Evolutionary conservation across 164 flowering plant genomes (phyloP), one percentile per base, ranked within the genome.

Genomic region (Amborella trichopoda): DNA sequence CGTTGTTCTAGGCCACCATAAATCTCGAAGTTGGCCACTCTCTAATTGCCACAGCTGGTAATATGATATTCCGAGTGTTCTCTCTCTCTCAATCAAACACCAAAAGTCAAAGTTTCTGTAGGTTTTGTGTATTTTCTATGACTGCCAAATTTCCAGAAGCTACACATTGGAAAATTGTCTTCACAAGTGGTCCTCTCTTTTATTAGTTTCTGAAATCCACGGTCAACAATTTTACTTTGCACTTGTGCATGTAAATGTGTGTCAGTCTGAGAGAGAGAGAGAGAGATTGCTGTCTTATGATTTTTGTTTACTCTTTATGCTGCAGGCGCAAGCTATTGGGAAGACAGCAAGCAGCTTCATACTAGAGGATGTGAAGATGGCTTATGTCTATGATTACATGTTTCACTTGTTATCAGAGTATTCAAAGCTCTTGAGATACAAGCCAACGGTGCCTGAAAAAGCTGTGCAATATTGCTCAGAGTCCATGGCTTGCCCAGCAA

Each of bases 341-440:
- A 54, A 59, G 51, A 77, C 65, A 4, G 67, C 63, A 6, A 69
- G 75, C 46, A 63, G 40, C 12, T 80, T 70, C 62, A 66, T 76
- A 4, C 62, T 58, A 5, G 73, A 80, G 36, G 58, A 71, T 6
- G 27, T 75, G 16, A 74, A 56, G 54, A 80, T 80, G 83, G 71
- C 69, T 1, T 60, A 62, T 49, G 73, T 80, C 23, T 77, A 80
- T 39, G 81, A 72, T 40, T 77, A 76, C 80, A 73, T 77, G 81
- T 71, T 70, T 55, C 75, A 77, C 61, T 48, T 75, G 10, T 26
- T 80, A n/a, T 69, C 43, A 5, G 81, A 71, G 39, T 77, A 80
- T 19, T 65, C 70, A 1, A 77, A 75, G 55, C 71, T 80, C 23
- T 42, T 72, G 58, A 80, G 39, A 9, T 80, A 58, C 65, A 69